These are phyloP conservation scores for Apiospora marii DNA, from an alignment of 2,329 filamentous ascomycete genomes.

Conservation along the genomic window DNA sequence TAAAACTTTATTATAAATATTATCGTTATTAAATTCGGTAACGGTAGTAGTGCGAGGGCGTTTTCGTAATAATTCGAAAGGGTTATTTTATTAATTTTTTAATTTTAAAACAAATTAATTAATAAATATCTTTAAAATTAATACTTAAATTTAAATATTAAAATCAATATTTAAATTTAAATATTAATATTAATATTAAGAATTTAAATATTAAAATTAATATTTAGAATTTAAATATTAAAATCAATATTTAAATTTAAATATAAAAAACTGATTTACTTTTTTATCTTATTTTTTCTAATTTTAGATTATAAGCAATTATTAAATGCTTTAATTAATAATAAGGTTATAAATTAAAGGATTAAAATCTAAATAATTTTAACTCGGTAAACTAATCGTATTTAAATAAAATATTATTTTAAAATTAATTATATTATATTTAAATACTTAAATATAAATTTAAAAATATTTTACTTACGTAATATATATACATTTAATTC, in stretches of 20 bases:
- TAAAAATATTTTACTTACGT: neutral
- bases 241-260: neutral
- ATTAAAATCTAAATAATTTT: neutral
- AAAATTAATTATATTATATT: neutral
- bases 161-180: too few species aligned
- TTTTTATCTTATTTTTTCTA: neutral
- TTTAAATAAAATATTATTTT: neutral
- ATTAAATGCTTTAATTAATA: neutral
- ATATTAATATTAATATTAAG: too few species aligned
- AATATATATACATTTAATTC: neutral
- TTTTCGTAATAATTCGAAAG: neutral
- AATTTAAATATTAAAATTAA: too few species aligned
- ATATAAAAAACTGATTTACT: neutral
- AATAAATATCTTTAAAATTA: neutral
- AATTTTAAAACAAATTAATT: too few species aligned
- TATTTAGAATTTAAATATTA: too few species aligned
- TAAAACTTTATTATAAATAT: neutral
- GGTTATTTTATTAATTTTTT: neutral
- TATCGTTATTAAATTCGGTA: neutral
- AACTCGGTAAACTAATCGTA: neutral
- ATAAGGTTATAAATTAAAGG: neutral
- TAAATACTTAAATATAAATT: neutral
- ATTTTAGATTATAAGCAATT: neutral
- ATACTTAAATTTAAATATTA: too few species aligned
- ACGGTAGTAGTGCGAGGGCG: neutral